These are phyloP conservation scores for Fusarium musae DNA, from an alignment of 2,329 filamentous ascomycete species.

Conservation along the genomic window DNA sequence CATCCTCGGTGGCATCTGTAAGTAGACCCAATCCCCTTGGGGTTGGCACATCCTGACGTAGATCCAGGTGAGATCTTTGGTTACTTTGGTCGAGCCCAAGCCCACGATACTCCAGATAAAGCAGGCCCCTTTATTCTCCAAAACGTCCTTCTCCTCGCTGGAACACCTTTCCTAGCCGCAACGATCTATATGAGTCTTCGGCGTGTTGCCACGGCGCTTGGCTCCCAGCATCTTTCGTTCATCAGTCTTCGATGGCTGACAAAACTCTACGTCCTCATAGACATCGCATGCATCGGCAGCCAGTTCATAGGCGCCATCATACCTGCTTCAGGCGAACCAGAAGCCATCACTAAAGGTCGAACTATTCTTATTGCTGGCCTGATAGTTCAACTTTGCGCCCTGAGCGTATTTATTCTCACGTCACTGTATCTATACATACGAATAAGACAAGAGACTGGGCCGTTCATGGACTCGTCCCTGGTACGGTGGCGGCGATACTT, in stretches of 20 bases:
- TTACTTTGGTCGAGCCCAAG: neutral
- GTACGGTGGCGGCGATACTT: slow-evolving; percentile 48
- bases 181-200: slow-evolving; percentile 27
- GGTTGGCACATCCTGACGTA: accelerated
- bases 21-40: neutral
- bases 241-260: slow-evolving; percentile 14
- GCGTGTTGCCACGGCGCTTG: neutral
- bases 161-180: slow-evolving; percentile 18
- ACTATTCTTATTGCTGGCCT: slow-evolving; percentile 13
- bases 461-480: slow-evolving; percentile 9
- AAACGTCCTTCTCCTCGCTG: slow-evolving; percentile 10
- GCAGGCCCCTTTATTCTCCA: slow-evolving; percentile 3
- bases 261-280: neutral
- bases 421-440: neutral
- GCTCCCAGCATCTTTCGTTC: slow-evolving; percentile 8
- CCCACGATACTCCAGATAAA: neutral
- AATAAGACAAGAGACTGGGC: neutral
- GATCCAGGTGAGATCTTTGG: slow-evolving; percentile 5
- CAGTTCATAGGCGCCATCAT: slow-evolving; percentile 20
- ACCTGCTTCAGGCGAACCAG: slow-evolving; percentile 12
- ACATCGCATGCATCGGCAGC: slow-evolving; percentile 1
- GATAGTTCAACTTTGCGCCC: neutral
- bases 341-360: neutral
- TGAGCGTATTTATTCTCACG: slow-evolving; percentile 3
- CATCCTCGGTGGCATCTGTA: slow-evolving; percentile 18